Percentiles rank a stretch among this genome's conserved stretches.
Conservation (phyloP, 2,329 filamentous ascomycete species). For the Hypoxylon sp. region DNA sequence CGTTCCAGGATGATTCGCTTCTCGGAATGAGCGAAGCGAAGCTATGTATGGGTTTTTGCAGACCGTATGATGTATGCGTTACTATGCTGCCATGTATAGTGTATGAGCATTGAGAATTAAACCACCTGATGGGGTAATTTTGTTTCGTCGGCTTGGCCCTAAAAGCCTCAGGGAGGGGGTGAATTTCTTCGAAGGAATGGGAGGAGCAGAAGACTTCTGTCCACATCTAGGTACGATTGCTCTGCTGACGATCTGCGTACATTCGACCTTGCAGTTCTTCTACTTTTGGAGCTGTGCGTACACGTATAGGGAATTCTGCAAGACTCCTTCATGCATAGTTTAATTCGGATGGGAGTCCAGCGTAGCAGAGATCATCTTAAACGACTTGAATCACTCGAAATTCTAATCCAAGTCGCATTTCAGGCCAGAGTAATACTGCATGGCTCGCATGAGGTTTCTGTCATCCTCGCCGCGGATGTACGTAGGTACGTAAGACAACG, state of each 20-base stretch:
- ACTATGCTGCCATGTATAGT: slow-evolving; percentile 1
- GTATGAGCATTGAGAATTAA: slow-evolving; percentile 1
- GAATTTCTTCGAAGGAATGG: slow-evolving; percentile 12
- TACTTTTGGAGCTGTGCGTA: slow-evolving; percentile 10
- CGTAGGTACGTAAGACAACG: slow-evolving; percentile 8
- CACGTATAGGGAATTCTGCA: slow-evolving; percentile 2
- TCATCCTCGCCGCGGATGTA: slow-evolving; percentile 12
- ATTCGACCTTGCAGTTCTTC: slow-evolving; percentile 6
- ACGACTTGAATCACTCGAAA: slow-evolving; percentile 14
- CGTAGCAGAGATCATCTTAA: slow-evolving; percentile 16
- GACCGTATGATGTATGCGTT: slow-evolving; percentile 12
- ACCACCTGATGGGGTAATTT: slow-evolving; percentile 8
- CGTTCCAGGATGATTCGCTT: slow-evolving; percentile 1
- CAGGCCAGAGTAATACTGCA: slow-evolving; percentile 12
- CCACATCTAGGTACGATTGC: slow-evolving; percentile 16
- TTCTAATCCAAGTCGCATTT: slow-evolving; percentile 1
- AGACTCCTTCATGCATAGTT: slow-evolving; percentile 12
- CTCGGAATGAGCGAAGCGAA: not conserved
- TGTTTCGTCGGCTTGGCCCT: slow-evolving; percentile 8
- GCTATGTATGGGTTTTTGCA: slow-evolving; percentile 3
- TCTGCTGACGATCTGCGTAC: slow-evolving; percentile 15
- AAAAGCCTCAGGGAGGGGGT: slow-evolving; percentile 17
- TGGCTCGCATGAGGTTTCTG: slow-evolving; percentile 11
- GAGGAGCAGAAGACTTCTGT: slow-evolving; percentile 12
- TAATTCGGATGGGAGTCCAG: slow-evolving; percentile 18